These are phyloP conservation scores for Pseudotulostoma volvatum DNA, from an alignment of 495 filamentous ascomycete species.

Conservation along the genomic window DNA sequence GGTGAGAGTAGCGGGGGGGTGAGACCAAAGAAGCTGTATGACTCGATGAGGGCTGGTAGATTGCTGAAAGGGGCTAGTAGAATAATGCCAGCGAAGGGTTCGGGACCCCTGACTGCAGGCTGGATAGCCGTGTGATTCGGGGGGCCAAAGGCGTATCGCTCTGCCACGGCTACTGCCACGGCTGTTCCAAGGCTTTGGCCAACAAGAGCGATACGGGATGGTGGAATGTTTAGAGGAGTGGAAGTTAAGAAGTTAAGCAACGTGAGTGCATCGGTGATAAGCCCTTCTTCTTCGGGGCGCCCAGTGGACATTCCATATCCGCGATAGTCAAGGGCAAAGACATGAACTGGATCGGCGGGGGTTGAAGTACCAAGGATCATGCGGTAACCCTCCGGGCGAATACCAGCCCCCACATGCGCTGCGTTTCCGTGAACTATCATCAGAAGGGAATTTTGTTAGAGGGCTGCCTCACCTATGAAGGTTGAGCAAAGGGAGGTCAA, in stretches of 20 bases:
- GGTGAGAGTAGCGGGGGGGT: constrained; percentile 73
- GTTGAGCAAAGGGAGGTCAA: not conserved
- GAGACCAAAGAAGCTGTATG: constrained; percentile 55
- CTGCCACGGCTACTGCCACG: constrained; percentile 53
- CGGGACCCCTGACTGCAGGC: constrained; percentile 22
- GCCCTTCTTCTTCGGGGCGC: constrained; percentile 59
- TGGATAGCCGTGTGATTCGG: constrained; percentile 13
- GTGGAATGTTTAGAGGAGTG: constrained; percentile 32
- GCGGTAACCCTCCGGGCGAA: constrained; percentile 27
- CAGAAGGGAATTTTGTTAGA: not conserved
- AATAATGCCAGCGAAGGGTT: constrained; percentile 55
- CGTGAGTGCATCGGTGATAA: constrained; percentile 64
- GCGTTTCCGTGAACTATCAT: constrained; percentile 37
- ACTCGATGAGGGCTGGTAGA: constrained; percentile 51
- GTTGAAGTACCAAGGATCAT: constrained; percentile 27
- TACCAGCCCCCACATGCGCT: constrained; percentile 28
- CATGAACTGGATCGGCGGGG: constrained; percentile 38
- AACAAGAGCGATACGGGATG: constrained; percentile 60
- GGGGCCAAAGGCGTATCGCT: constrained; percentile 43
- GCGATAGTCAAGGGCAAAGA: constrained; percentile 71
- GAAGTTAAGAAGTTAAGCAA: constrained; percentile 43
- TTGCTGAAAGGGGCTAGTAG: constrained; percentile 66
- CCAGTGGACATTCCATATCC: constrained; percentile 77
- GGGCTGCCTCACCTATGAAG: not conserved
- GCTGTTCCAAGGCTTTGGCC: constrained; percentile 86